Base-by-base conservation (phyloP, 495 filamentous ascomycete genomes). In the Sordaria brevicollis region DNA sequence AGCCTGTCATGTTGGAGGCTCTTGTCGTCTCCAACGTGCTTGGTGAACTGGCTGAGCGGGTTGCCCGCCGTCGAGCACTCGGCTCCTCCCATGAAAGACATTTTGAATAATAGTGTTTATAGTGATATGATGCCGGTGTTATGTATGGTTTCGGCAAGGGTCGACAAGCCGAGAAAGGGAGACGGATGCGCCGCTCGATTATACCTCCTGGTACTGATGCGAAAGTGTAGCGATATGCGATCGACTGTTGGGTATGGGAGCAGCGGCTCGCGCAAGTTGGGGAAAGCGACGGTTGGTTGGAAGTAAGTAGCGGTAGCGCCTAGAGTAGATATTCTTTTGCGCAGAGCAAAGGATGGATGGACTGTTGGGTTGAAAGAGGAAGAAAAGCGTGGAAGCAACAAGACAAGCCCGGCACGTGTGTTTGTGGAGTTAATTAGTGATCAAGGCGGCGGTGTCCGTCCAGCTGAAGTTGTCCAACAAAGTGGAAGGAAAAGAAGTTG, bases 31-130 rank as follows among this genome's bases (percentile, higher is more conserved):
- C 93, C 89, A 67, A 93, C 91, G 77, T 96, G 92, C 79, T 98
- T 99, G 35, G 92, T 90, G 78, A 99, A 96, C 86, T 97, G 96
- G 75, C 91, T 93, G 70, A 99, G 89, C 68, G 96, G 96, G 80
- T 98, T 99, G 75, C 89, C 93, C 68, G 92, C 93, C 49, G 95
- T 97, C 65, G 95, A 98, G 85, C 95, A 99, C 81, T 98, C 95
- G 73, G 93, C 92, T 74, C 94, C 94, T 81, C 92, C 92, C 72
- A 97, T 86, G 78, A 99, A 97, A 29, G 93, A 96, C 95, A 97
- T 97, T 72, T 67, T 19, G 65, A 70, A 35, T n/a, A 13, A n/a
- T 36, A n/a, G 34, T 65, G 36, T 49, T 29, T 66, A 39, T 33
- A 19, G n/a, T 67, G 33, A 57, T 31, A 25, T 13, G 25, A 57